Evolutionary conservation across 495 filamentous ascomycete species (phyloP).

Genomic region (Penicillium lagena): DNA sequence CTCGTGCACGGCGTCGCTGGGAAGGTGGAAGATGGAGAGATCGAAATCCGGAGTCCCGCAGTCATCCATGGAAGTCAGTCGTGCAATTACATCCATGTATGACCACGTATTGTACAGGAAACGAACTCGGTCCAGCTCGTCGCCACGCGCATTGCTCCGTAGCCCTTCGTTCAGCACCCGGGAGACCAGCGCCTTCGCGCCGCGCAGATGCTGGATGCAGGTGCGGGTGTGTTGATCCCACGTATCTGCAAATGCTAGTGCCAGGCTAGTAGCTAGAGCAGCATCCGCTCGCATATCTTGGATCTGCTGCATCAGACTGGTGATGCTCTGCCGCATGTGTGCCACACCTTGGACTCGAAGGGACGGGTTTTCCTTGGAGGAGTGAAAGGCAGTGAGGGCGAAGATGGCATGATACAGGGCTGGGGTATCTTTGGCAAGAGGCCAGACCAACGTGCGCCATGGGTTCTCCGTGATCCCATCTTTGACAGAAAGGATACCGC

Average conservation of each 20-base stretch:
- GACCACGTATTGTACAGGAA: slow-evolving; percentile 76
- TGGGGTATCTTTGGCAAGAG: slow-evolving; percentile 57
- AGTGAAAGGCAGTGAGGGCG: slow-evolving; percentile 71
- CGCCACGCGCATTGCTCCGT: slow-evolving; percentile 19
- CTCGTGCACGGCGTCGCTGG: slow-evolving; percentile 41
- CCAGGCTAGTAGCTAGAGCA: slow-evolving; percentile 67
- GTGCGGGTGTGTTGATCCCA: slow-evolving; percentile 75
- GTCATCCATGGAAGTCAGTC: slow-evolving; percentile 60
- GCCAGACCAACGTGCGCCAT: slow-evolving; percentile 71
- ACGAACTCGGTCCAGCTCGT: slow-evolving; percentile 51
- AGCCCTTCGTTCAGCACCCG: slow-evolving; percentile 44
- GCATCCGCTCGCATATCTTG: slow-evolving; percentile 57
- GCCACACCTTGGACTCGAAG: slow-evolving; percentile 63
- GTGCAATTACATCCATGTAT: slow-evolving; percentile 78
- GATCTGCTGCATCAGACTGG: slow-evolving; percentile 50
- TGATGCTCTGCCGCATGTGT: slow-evolving; percentile 64
- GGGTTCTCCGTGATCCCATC: slow-evolving; percentile 72
- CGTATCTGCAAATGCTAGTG: slow-evolving; percentile 69
- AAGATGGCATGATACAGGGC: slow-evolving; percentile 71
- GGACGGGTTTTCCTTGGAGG: slow-evolving; percentile 49
- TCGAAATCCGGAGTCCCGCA: slow-evolving; percentile 52
- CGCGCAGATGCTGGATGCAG: slow-evolving; percentile 66
- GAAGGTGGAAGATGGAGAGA: slow-evolving; percentile 28
- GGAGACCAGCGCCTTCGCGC: slow-evolving; percentile 59
- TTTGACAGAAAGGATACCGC: slow-evolving; percentile 67